Conservation (phyloP, 257 asterid species). For the Haberlea rhodopensis region DNA sequence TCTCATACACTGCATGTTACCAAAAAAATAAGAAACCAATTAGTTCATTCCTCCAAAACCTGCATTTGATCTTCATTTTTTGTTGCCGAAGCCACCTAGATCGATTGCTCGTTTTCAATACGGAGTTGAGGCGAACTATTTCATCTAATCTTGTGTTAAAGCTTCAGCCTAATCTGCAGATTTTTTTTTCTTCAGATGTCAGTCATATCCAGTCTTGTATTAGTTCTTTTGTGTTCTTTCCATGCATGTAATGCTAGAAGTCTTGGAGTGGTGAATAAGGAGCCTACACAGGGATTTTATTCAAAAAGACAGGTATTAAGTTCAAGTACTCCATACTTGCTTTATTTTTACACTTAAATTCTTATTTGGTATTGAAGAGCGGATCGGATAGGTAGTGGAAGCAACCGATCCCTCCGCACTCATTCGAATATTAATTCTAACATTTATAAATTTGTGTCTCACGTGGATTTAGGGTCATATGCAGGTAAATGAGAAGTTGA, state of each 20-base stretch:
- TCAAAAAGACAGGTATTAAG: constrained; percentile 39
- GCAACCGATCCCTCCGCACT: too few relatives aligned
- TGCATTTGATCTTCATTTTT: constrained; percentile 43
- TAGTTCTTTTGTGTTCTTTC: constrained; percentile 37
- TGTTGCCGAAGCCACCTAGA: constrained; percentile 22
- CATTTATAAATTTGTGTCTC: too few relatives aligned
- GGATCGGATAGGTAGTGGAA: background rate
- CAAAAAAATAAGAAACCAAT: constrained; percentile 14
- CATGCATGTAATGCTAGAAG: constrained; percentile 49
- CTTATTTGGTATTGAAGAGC: background rate
- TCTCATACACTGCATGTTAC: constrained; percentile 68
- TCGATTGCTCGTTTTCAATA: background rate
- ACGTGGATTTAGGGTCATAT: background rate
- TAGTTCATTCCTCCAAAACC: constrained; percentile 26
- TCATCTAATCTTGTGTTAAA: background rate
- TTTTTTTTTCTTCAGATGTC: constrained; percentile 41
- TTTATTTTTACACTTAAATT: too few relatives aligned
- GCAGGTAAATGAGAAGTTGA: constrained; percentile 35
- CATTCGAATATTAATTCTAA: too few relatives aligned
- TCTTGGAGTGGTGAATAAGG: constrained; percentile 28
- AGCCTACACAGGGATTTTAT: constrained; percentile 3
- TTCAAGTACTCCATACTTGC: background rate
- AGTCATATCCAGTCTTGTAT: constrained; percentile 21
- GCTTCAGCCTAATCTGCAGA: background rate
- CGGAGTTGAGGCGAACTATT: background rate